Conservation (phyloP, 768 basidiomycete species). For the Megacollybia marginata region DNA sequence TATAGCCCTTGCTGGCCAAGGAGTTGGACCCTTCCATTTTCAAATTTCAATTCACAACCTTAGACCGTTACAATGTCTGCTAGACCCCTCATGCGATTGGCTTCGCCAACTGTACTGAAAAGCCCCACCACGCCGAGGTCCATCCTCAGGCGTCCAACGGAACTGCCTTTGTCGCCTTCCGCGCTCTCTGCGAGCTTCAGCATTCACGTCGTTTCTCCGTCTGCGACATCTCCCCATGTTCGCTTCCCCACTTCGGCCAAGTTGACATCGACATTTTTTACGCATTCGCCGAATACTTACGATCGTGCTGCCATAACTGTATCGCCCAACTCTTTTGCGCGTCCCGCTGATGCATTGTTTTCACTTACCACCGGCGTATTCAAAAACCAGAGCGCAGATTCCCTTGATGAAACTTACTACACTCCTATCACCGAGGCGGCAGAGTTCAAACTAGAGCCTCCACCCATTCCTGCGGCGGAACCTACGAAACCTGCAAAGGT, state of each 20-base stretch:
- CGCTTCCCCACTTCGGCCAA: conserved; percentile 60
- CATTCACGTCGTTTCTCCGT: background rate
- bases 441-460: background rate
- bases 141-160: conserved; percentile 33
- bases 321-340: conserved; percentile 44
- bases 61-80: background rate
- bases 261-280: conserved; percentile 46
- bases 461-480: background rate
- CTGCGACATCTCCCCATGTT: conserved; percentile 32
- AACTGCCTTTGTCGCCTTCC: conserved; percentile 28
- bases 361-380: conserved; percentile 15
- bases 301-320: conserved; percentile 60
- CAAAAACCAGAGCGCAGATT: background rate
- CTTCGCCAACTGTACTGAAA: conserved; percentile 1
- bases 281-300: conserved; percentile 52
- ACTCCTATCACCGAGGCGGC: conserved; percentile 4
- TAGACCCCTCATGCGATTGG: background rate
- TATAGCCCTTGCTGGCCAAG: background rate
- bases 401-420: background rate
- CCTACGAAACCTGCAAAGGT: background rate
- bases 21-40: background rate
- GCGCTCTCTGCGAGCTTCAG: conserved; percentile 7
- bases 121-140: conserved; percentile 18
- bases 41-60: background rate
- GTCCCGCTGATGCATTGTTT: conserved; percentile 44